These are phyloP conservation scores for Edaphochlamys debaryana DNA, from an alignment of 139 green algal genomes.

Conservation along the genomic window DNA sequence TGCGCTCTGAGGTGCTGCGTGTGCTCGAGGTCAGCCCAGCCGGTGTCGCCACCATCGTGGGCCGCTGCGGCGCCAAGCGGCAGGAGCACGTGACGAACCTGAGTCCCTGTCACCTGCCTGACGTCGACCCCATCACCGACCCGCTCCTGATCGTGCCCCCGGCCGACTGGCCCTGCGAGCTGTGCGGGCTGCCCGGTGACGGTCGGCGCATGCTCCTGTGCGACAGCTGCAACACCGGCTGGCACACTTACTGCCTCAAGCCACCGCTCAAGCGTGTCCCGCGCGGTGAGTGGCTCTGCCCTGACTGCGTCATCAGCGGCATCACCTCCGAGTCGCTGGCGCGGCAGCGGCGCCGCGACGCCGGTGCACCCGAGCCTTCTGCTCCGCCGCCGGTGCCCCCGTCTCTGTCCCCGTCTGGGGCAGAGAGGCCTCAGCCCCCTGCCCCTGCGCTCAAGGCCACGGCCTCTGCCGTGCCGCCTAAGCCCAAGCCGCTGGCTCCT, in stretches of 20 bases:
- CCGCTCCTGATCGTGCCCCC: neutral
- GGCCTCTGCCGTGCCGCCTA: no score
- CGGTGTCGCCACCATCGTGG: conserved; percentile 6
- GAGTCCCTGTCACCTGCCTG: neutral
- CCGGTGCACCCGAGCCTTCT: no score
- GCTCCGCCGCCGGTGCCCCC: no score
- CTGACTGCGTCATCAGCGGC: neutral
- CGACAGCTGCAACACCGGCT: conserved; percentile 47
- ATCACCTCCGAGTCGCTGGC: no score
- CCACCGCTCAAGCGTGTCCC: conserved; percentile 35
- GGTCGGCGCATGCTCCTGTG: conserved; percentile 47
- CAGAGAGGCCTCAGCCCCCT: no score
- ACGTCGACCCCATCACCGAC: neutral
- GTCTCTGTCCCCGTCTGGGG: no score
- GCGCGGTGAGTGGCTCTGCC: conserved; percentile 48
- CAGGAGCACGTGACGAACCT: conserved; percentile 1
- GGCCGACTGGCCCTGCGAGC: neutral
- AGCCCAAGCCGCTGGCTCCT: no score
- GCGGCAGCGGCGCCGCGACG: no score
- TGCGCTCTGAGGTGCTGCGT: neutral
- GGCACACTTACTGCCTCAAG: conserved; percentile 42
- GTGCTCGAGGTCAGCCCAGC: neutral
- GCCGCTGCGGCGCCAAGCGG: conserved; percentile 7
- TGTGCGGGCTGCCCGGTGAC: conserved; percentile 23
- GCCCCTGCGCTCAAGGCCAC: no score